Conservation (phyloP, 129 eudicot species). For the Saussurea involucrata region DNA sequence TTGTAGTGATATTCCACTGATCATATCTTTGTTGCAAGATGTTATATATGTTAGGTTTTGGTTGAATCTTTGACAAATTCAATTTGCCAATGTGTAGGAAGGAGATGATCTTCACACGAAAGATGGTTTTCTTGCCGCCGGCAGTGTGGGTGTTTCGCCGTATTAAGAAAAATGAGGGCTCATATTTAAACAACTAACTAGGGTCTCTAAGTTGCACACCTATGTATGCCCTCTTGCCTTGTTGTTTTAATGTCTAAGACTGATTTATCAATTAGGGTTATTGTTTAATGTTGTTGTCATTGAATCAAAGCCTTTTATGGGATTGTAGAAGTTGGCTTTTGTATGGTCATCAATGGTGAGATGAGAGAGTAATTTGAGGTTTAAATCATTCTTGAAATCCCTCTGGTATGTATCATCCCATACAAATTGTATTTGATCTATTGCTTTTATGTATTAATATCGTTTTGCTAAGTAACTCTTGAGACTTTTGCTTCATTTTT, state of each 20-base stretch:
- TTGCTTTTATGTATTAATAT: background rate
- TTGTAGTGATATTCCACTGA: background rate
- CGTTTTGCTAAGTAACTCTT: background rate
- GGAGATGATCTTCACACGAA: constrained; percentile 19
- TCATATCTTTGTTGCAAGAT: background rate
- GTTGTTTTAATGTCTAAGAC: background rate
- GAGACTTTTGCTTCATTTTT: background rate
- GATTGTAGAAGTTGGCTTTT: background rate
- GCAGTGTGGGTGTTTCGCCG: constrained; percentile 20
- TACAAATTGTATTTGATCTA: background rate
- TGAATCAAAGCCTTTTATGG: constrained; percentile 2
- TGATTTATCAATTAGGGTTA: constrained; percentile 8
- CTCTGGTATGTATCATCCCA: background rate
- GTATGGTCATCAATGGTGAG: constrained; percentile 1
- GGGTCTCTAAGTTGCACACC: background rate
- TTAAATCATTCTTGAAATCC: background rate
- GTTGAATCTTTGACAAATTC: background rate
- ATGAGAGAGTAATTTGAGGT: background rate
- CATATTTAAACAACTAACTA: constrained; percentile 1
- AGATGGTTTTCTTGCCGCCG: constrained; percentile 11
- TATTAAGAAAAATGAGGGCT: constrained; percentile 10
- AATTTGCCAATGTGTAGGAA: constrained; percentile 1
- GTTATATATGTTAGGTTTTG: background rate
- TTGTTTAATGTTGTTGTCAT: background rate
- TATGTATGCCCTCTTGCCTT: background rate